These are phyloP conservation scores for Glycine soja DNA, from an alignment of 306 rosid species.

Conservation along the genomic window DNA sequence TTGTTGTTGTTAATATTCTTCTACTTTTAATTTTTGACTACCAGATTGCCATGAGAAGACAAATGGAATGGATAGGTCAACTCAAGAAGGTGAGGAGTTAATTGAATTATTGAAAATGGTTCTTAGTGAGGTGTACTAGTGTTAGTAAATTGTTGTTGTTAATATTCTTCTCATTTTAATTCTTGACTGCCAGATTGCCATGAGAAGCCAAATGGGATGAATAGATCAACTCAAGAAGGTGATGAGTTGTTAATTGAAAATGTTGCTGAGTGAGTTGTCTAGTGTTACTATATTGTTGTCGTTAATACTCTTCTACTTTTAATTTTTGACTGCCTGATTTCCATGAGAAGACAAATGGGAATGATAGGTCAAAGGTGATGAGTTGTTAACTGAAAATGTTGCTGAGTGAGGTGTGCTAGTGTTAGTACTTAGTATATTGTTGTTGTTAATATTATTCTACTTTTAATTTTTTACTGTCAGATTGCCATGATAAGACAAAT, in stretches of 20 bases:
- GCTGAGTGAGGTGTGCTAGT: conserved; percentile 11
- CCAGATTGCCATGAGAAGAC: conserved; percentile 53
- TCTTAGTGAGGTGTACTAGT: conserved; percentile 10
- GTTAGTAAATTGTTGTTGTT: conserved; percentile 17
- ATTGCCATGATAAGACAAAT: conserved; percentile 41
- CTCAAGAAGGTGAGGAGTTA: neutral
- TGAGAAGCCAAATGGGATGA: conserved; percentile 42
- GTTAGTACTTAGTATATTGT: conserved; percentile 1
- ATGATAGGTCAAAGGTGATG: conserved; percentile 19
- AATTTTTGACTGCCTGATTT: conserved; percentile 51
- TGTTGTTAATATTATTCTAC: conserved; percentile 10
- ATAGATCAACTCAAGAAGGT: conserved; percentile 43
- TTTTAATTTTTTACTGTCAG: conserved; percentile 53
- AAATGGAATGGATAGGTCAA: conserved; percentile 37
- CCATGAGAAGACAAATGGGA: conserved; percentile 43
- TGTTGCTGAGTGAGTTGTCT: neutral
- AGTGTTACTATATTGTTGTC: conserved; percentile 21
- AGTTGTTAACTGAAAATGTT: neutral
- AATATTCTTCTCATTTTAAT: conserved; percentile 12
- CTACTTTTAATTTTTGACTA: conserved; percentile 39
- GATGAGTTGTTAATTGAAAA: neutral
- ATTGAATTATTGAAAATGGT: conserved; percentile 7
- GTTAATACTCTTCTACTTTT: conserved; percentile 10
- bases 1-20: conserved; percentile 15
- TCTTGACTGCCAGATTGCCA: conserved; percentile 53